These are phyloP conservation scores for Umbelopsis vinacea DNA, from an alignment of 192 early-diverging fungal genomes.

Conservation along the genomic window DNA sequence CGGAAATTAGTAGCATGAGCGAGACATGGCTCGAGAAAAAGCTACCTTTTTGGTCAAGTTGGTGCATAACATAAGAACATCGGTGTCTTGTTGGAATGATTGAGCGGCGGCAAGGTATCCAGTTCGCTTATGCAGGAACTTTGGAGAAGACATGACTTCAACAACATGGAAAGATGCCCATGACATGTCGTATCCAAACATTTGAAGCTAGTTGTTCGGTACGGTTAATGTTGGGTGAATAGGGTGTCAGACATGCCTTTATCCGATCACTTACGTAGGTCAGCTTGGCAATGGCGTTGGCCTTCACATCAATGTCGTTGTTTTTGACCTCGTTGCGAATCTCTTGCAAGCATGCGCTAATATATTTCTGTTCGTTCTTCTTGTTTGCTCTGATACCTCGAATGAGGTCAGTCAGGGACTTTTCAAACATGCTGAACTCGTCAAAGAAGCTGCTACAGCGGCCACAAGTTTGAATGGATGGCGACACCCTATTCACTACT, in stretches of 20 bases:
- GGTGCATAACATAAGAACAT: conserved; percentile 95
- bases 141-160: conserved; percentile 93
- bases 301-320: conserved; percentile 87
- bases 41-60: conserved; percentile 95
- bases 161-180: conserved; percentile 97
- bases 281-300: conserved; percentile 88
- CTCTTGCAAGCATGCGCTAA: conserved; percentile 85
- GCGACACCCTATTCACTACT: not conserved
- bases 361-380: conserved; percentile 86
- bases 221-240: conserved; percentile 8
- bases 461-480: not conserved
- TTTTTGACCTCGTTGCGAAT: conserved; percentile 84
- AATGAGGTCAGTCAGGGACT: conserved; percentile 90
- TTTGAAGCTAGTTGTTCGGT: conserved; percentile 74
- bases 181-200: conserved; percentile 96
- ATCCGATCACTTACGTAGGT: conserved; percentile 58
- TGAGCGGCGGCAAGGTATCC: conserved; percentile 92
- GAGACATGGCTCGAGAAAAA: not conserved
- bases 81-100: conserved; percentile 91
- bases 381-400: conserved; percentile 92
- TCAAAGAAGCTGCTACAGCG: not conserved
- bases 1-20: not conserved
- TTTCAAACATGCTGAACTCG: conserved; percentile 66
- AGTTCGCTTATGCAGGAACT: conserved; percentile 83
- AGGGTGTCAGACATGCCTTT: not conserved